phyloP scores from a whole-genome alignment of 208 protist genomes.

The Tritrichomonas musculus region DNA sequence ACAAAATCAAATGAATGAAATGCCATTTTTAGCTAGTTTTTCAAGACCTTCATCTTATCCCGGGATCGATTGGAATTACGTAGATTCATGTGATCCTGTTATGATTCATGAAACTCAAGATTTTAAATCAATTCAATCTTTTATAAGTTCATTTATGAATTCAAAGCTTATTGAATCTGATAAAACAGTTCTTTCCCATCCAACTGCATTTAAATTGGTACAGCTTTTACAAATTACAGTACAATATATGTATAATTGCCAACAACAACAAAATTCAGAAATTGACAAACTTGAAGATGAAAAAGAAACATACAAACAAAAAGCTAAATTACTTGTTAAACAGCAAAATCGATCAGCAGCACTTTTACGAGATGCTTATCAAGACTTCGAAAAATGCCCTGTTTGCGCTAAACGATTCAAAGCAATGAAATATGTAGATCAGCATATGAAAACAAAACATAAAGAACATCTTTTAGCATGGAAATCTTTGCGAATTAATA shows the following conservation, averaged over 20 bases:
- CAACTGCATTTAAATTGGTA: background rate
- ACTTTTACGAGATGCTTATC: slow-evolving; percentile 5
- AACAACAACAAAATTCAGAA: background rate
- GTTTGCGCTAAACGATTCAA: background rate
- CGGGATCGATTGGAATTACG: background rate
- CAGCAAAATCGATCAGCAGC: background rate
- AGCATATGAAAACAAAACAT: background rate
- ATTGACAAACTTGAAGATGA: background rate
- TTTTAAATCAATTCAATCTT: background rate
- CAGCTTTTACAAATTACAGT: background rate
- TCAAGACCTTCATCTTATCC: background rate
- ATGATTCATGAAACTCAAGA: background rate
- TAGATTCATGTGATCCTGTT: background rate
- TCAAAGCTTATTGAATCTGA: background rate
- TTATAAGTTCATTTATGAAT: background rate
- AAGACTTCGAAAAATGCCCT: slow-evolving; percentile 26
- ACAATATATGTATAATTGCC: slow-evolving; percentile 29
- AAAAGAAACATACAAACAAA: background rate
- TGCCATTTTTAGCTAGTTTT: too few relatives aligned
- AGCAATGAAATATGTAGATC: background rate
- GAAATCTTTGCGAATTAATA: background rate
- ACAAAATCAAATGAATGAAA: too few relatives aligned
- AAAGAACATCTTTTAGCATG: background rate
- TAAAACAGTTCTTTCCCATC: background rate
- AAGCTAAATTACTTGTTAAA: background rate